A percentile compares a stretch with the other conserved stretches of the same genome.
Conservation (phyloP, 306 rosid genomes). For the Parietaria judaica region DNA sequence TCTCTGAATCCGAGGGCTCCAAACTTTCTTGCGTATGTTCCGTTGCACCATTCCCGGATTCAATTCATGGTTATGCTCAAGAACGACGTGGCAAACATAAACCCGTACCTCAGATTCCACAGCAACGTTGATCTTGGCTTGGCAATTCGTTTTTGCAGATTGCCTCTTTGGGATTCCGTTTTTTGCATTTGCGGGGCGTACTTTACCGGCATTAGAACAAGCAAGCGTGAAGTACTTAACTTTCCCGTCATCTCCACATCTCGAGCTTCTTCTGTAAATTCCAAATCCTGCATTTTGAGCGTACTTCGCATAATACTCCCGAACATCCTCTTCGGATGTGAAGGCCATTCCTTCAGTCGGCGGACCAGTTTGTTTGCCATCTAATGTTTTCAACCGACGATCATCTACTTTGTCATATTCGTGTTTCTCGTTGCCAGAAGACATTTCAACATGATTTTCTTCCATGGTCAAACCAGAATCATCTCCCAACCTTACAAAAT, state of each 20-base stretch:
- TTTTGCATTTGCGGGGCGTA: conserved; percentile 1
- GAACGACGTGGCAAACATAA: conserved; percentile 13
- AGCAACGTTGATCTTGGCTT: conserved; percentile 16
- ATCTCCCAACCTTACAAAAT: background rate
- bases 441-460: background rate
- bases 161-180: conserved; percentile 10
- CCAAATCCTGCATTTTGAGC: conserved; percentile 15
- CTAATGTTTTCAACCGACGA: too few species aligned
- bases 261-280: conserved; percentile 18
- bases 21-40: conserved; percentile 15
- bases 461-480: background rate
- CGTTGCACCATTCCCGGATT: conserved; percentile 13
- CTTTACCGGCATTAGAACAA: conserved; percentile 15
- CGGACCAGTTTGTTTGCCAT: background rate
- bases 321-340: conserved; percentile 14
- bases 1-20: conserved; percentile 6
- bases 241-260: conserved; percentile 17
- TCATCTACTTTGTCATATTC: conserved; percentile 4
- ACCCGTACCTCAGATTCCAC: conserved; percentile 10
- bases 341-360: conserved; percentile 14
- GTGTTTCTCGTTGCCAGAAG: background rate
- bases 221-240: conserved; percentile 18
- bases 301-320: conserved; percentile 11
- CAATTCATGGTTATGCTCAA: conserved; percentile 14
- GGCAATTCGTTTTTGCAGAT: conserved; percentile 13